Conservation (phyloP, 352 stramenopile genomes). For the Phytophthora tubulina region DNA sequence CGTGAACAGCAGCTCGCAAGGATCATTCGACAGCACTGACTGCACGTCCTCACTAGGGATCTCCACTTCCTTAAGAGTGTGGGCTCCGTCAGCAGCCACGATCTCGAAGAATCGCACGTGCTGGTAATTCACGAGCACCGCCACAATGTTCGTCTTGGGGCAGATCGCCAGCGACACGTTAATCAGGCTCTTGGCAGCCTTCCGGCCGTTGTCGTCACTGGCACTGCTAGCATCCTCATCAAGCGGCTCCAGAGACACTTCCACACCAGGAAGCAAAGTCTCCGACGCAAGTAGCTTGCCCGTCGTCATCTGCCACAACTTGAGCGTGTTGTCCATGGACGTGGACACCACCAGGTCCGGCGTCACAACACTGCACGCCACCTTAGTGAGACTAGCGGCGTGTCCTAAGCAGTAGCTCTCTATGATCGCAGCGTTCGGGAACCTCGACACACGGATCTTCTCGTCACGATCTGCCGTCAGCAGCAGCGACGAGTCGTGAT, state of each 20-base stretch:
- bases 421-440: conserved; percentile 76
- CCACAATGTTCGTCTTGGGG: conserved; percentile 63
- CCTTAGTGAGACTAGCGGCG: conserved; percentile 68
- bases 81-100: conserved; percentile 25
- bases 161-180: conserved; percentile 71
- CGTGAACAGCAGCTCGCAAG: conserved; percentile 63
- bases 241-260: conserved; percentile 38
- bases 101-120: conserved; percentile 70
- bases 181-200: conserved; percentile 55
- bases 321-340: conserved; percentile 85
- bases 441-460: conserved; percentile 87
- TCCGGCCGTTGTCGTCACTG: conserved; percentile 36
- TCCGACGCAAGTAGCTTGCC: conserved; percentile 69
- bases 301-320: conserved; percentile 71
- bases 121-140: conserved; percentile 61
- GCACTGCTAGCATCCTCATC: conserved; percentile 33
- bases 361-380: conserved; percentile 56
- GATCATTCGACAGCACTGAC: conserved; percentile 52
- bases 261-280: conserved; percentile 44
- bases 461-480: conserved; percentile 87
- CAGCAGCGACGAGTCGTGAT: conserved; percentile 60
- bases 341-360: conserved; percentile 72
- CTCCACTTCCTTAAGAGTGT: conserved; percentile 39
- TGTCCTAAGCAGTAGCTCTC: conserved; percentile 90
- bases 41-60: conserved; percentile 43